Base-by-base conservation (phyloP, 163 green algal genomes). In the Chloromonas sp. region DNA sequence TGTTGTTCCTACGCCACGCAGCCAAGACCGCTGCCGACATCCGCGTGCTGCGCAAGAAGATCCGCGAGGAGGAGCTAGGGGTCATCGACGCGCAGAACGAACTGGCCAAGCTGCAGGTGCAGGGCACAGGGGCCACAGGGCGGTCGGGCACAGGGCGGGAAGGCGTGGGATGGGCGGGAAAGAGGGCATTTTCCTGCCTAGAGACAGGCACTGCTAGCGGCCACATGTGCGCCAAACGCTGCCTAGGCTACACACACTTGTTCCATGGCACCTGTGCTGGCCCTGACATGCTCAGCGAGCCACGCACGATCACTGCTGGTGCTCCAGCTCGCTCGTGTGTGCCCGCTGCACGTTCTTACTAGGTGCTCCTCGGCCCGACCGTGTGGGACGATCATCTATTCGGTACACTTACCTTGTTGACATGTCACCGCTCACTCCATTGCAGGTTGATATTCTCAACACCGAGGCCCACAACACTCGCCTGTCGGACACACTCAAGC, bases 21-120 rank as follows among this genome's bases (percentile, higher is more conserved):
- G 81, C 82, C 82, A 95, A 95, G 88, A 94, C 93, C 14, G 87
- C 90, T 59, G 79, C 88, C 5, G 93, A 96, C 86, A 95, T 93
- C 60, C 70, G 5, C 60, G 78, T 88, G 11, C 77, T 94, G 78
- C 90, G 90, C 59, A 88, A 90, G 60, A 62, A 83, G 58, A 87
- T 96, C 8, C 86, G 88, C 5, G 84, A 93, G 36, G 87, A 95
- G 88, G 92, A 97, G 89, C 89, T 95, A 81, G 66, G 84, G 14
- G 89, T 92, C 74, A 89, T 95, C 61, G 88, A 94, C 83, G 87
- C 95, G 58, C 90, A 96, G 87, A 97, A 98, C 83, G 95, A 98
- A 88, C 86, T 98, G 78, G 94, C 95, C 3, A 95, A 95, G 89
- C 87, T 95, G 71, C 87, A 92, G 88, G 90, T 93, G 78, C 0